Percentiles rank a stretch among this genome's conserved stretches.
Evolutionary conservation across 257 asterid species (phyloP).

Genomic region (Solanum dulcamara): DNA sequence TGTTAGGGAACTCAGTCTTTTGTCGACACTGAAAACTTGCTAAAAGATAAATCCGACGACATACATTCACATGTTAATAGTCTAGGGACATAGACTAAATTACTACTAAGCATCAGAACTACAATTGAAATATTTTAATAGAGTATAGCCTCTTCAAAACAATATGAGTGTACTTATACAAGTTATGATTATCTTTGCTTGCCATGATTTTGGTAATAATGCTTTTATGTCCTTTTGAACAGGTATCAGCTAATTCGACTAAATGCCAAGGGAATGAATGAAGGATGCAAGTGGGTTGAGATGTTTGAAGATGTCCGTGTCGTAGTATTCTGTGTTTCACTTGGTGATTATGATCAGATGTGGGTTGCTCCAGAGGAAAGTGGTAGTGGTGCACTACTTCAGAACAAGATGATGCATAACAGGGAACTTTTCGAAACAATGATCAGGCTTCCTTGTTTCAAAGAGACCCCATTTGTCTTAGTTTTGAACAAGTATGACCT

Average conservation of each 20-base stretch:
- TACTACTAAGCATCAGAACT: background rate
- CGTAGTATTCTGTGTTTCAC: slow-evolving; percentile 62
- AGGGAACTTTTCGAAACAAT: slow-evolving; percentile 61
- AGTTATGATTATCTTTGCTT: background rate
- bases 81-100: background rate
- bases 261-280: slow-evolving; percentile 73
- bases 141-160: background rate
- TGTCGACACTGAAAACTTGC: background rate
- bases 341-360: slow-evolving; percentile 74
- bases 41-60: background rate
- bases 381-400: slow-evolving; percentile 25
- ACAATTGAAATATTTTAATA: background rate
- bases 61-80: background rate
- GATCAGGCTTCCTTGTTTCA: slow-evolving; percentile 69
- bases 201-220: background rate
- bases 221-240: background rate
- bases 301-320: slow-evolving; percentile 94
- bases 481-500: slow-evolving; percentile 80
- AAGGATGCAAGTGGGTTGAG: slow-evolving; percentile 92
- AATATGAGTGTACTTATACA: background rate
- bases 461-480: slow-evolving; percentile 64
- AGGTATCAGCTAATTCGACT: slow-evolving; percentile 89
- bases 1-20: background rate
- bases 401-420: slow-evolving; percentile 82
- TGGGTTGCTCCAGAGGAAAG: slow-evolving; percentile 32